Base-by-base conservation (phyloP, 1,284 basidiomycete species). In the Leccinum fallax region DNA sequence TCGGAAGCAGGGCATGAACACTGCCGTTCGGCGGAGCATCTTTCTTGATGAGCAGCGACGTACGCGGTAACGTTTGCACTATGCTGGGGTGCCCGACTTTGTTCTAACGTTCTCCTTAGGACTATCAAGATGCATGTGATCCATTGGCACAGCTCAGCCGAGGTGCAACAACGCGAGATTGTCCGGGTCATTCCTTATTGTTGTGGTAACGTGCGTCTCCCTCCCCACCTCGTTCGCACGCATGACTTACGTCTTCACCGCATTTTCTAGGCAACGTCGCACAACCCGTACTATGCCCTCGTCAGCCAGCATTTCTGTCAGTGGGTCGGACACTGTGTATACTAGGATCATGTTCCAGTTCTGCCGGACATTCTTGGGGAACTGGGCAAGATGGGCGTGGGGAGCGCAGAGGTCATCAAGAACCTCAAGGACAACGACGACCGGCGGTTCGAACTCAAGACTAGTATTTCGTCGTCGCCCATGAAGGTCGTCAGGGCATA, bases 1-100 rank as follows among this genome's bases (percentile, higher is more conserved):
- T 1, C 83, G 88, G 65, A 90, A 89, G 71, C 97, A 99, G 73
- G 97, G 97, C 24, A 99, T 99, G 97, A 99, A 99, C 74, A 98
- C 97, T 0, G 96, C 98, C 67, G 90, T 98, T 34, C 85, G 97
- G 38, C 82, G 94, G 60, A 90, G 88, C 62, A 89, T 98, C 55
- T 99, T 99, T 70, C 13, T 80, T 99, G 36, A 94, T 99, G 90
- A 95, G 93, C 68, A 92, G 92, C 69, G 94, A 96, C 73, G 94
- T 95, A 71, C 68, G 87, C 77, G 32, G 21, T 48, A 3, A 28
- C 19, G 9, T 53, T 53, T 30, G 4, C n/a, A 3, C 2, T n/a
- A 28, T 57, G 1, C 36, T 38, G 7, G 40, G 32, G 16, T 36
- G 15, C 36, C 55, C 8, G 16, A 61, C 46, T 15, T 53, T 46